Base-by-base conservation (phyloP, 345 rosid genomes). In the Salix exigua region DNA sequence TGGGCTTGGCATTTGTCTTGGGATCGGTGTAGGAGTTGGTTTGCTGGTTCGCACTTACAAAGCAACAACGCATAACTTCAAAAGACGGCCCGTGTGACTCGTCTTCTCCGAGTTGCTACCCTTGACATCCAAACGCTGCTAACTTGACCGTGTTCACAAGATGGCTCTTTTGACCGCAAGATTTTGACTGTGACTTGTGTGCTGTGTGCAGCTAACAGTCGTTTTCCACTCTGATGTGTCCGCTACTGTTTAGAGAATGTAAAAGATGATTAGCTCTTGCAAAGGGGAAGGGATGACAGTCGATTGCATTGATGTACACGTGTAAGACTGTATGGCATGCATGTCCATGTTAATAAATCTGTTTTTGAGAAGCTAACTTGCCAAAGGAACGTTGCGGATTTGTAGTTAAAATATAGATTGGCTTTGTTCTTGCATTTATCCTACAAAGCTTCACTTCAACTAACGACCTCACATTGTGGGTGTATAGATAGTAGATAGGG, bases 1-100 rank as follows among this genome's bases (percentile, higher is more conserved):
- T 40, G 98, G 99, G 25, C 99, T 95, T 23, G 97, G 99, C 60
- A 86, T 93, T 75, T 96, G 96, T 72, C 85, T 96, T 51, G 98
- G 98, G 70, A 35, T 93, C 6, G 98, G 99, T 23, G 80, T 96
- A 78, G 99, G 99, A 62, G 96, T 93, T 28, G 98, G 99, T 66
- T 88, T 96, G 83, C 77, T 96, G 68, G 92, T 89, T 28, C 97
- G 94, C 46, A 85, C 93, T 48, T 95, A 93, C 85, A 92, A 89
- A 72, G 68, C 94, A 21, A 91, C 99, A 23, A 89, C 96, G 40
- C 79, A 94, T 70, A 92, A 86, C 90, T 85, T 96, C 82, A 89
- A 84, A 76, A 89, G 94, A 73, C 87, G 92, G 73, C 88, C 90
- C 40, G 31, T 86, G 28, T 74, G 82, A 79, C 44, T 37, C 13